Base-by-base conservation (phyloP, 2,329 filamentous ascomycete genomes). In the Paracoccidioides lutzii region DNA sequence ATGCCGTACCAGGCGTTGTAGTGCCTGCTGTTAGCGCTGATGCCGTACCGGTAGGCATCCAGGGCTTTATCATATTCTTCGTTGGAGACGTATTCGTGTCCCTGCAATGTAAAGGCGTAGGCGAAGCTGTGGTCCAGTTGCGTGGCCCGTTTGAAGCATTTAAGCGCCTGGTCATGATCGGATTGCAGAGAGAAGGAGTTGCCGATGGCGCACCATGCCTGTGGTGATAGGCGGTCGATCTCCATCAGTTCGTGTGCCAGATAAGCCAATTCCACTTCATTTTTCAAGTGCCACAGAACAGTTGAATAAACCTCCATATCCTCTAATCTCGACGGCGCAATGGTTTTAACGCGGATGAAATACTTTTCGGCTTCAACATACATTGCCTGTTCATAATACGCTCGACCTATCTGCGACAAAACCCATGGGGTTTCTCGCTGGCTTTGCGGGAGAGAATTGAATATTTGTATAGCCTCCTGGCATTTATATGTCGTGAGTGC, bases 271-370 rank as follows among this genome's bases (percentile, higher is more conserved):
- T 96, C 88, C 0, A 90, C 87, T 66, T 96, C 91, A 60, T 87
- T 85, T 71, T 95, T 95, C 59, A 96, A 75, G 69, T 96, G 90
- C 93, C 94, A 98, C n/a, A 98, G 78, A n/a, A 95, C 85, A 0
- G 93, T 98, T 12, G 91, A 97, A 72, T 95, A 98, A 40, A 97
- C 84, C 67, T 98, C 93, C 90, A 97, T 96, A 66, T 96, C 90
- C 66, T 95, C 87, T 46, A 94, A 78, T 3, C 88, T 83, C 0
- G 88, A 87, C 0, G 91, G 91, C 10, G 88, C 84, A 62, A 93
- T 78, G 37, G 85, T 81, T 52, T 89, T 84, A 61, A 98, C 81
- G 55, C 84, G 83, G 57, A 83, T 79, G 69, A 95, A 98, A 64
- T 84, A 87, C 60, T 87, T 88, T 67, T 95, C 91, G 3, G 93